These are phyloP conservation scores for Halophytophthora batemanensis DNA, from an alignment of 352 stramenopile species.

Conservation along the genomic window DNA sequence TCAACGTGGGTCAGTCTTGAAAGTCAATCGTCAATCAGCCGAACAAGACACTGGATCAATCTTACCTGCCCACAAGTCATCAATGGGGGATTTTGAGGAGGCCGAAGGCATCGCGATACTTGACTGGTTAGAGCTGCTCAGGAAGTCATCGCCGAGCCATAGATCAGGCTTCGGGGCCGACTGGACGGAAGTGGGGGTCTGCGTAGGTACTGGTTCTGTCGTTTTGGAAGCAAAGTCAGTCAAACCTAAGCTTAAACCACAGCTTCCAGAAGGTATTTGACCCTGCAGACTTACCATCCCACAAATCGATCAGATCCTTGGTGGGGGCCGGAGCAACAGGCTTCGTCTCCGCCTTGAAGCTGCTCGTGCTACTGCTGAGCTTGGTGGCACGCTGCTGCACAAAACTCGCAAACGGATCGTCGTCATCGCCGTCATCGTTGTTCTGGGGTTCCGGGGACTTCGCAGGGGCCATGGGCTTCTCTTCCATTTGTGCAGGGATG, in stretches of 20 bases:
- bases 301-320: conserved; percentile 65
- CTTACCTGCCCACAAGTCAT: conserved; percentile 22
- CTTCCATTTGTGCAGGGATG: background rate
- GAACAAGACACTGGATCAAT: background rate
- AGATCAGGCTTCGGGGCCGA: conserved; percentile 14
- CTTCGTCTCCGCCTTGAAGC: conserved; percentile 21
- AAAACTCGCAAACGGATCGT: conserved; percentile 67
- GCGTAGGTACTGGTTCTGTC: background rate
- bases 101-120: background rate
- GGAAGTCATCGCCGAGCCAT: conserved; percentile 20
- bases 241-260: background rate
- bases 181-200: conserved; percentile 1
- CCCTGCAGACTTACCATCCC: conserved; percentile 43
- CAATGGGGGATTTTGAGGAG: conserved; percentile 1
- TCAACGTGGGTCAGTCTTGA: conserved; percentile 1
- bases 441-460: conserved; percentile 17
- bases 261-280: background rate
- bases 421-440: conserved; percentile 37
- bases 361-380: conserved; percentile 20
- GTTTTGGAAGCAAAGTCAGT: background rate
- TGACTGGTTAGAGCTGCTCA: conserved; percentile 9
- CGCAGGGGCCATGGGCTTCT: conserved; percentile 6
- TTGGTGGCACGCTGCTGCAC: conserved; percentile 51
- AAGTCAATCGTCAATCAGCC: background rate
- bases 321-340: conserved; percentile 8